Percentiles rank a stretch among this genome's conserved stretches.
Conservation (phyloP, 306 rosid species). For the Gastrolobium villosum region DNA sequence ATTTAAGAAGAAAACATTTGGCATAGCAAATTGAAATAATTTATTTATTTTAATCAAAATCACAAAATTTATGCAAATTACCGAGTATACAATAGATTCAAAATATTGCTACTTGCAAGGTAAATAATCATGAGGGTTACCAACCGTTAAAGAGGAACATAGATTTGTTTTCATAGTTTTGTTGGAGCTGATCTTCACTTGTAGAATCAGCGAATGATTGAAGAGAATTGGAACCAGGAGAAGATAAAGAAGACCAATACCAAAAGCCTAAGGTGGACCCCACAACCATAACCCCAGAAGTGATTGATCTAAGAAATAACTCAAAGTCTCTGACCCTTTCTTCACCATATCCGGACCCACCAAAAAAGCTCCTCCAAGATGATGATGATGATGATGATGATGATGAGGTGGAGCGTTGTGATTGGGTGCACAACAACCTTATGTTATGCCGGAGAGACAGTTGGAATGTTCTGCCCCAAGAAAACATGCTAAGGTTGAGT, state of each 20-base stretch:
- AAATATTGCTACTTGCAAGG: not conserved
- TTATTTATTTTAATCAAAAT: not conserved
- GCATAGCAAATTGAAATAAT: not conserved
- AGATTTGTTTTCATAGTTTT: slow-evolving; percentile 44
- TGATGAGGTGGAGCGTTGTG: slow-evolving; percentile 37
- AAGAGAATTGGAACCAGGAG: slow-evolving; percentile 41
- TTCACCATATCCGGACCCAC: slow-evolving; percentile 33
- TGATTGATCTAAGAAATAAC: slow-evolving; percentile 49
- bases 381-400: slow-evolving; percentile 46
- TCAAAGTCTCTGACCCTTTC: slow-evolving; percentile 35
- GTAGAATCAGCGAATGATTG: slow-evolving; percentile 56
- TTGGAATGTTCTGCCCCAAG: slow-evolving; percentile 55
- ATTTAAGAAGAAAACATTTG: slow-evolving; percentile 6
- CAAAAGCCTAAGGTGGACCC: slow-evolving; percentile 63
- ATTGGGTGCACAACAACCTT: slow-evolving; percentile 50
- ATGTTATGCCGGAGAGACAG: slow-evolving; percentile 38
- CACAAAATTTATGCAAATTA: not conserved
- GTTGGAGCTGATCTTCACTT: slow-evolving; percentile 46
- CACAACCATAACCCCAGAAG: slow-evolving; percentile 59
- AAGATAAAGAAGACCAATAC: slow-evolving; percentile 57
- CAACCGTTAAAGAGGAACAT: slow-evolving; percentile 67
- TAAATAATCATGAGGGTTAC: slow-evolving; percentile 18
- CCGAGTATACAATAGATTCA: not conserved
- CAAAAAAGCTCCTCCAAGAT: slow-evolving; percentile 37
- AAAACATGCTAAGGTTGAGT: slow-evolving; percentile 60